Conservation (phyloP, 2,329 filamentous ascomycete genomes). For the Dactylellina parvicollis region DNA sequence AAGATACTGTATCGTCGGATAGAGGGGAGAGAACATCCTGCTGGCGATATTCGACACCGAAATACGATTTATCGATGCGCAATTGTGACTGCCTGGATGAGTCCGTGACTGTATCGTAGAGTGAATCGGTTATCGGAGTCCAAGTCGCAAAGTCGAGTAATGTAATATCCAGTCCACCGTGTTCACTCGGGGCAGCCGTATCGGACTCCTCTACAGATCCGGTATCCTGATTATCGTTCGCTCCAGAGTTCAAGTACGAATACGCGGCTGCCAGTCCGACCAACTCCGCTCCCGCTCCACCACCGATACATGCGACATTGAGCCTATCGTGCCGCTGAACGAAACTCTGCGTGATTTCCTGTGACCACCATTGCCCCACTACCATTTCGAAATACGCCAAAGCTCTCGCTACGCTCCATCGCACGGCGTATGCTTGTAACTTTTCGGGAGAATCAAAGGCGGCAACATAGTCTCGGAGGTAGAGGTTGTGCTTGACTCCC, state of each 20-base stretch:
- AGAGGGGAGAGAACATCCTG: slow-evolving; percentile 64
- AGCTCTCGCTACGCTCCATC: slow-evolving; percentile 89
- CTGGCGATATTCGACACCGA: slow-evolving; percentile 64
- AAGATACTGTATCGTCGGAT: slow-evolving; percentile 32
- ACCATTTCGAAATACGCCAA: slow-evolving; percentile 74
- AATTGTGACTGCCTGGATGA: slow-evolving; percentile 66
- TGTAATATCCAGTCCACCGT: slow-evolving; percentile 58
- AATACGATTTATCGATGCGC: slow-evolving; percentile 62
- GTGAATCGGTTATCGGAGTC: slow-evolving; percentile 69
- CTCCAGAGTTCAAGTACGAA: slow-evolving; percentile 10
- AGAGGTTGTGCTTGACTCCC: slow-evolving; percentile 85
- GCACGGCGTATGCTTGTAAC: slow-evolving; percentile 82
- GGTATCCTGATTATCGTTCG: neutral
- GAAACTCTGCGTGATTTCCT: slow-evolving; percentile 26
- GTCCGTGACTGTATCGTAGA: slow-evolving; percentile 69
- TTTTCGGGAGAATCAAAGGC: slow-evolving; percentile 79
- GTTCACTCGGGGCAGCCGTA: neutral
- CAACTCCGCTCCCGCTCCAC: slow-evolving; percentile 71
- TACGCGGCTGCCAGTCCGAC: slow-evolving; percentile 55
- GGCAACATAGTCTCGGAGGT: slow-evolving; percentile 80
- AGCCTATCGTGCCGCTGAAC: slow-evolving; percentile 3
- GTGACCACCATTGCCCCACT: slow-evolving; percentile 26
- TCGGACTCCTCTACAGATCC: neutral
- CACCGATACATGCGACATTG: slow-evolving; percentile 69
- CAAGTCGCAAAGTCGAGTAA: slow-evolving; percentile 88